These are phyloP conservation scores for Copromyces sp. DNA, from an alignment of 495 filamentous ascomycete genomes.

Conservation along the genomic window DNA sequence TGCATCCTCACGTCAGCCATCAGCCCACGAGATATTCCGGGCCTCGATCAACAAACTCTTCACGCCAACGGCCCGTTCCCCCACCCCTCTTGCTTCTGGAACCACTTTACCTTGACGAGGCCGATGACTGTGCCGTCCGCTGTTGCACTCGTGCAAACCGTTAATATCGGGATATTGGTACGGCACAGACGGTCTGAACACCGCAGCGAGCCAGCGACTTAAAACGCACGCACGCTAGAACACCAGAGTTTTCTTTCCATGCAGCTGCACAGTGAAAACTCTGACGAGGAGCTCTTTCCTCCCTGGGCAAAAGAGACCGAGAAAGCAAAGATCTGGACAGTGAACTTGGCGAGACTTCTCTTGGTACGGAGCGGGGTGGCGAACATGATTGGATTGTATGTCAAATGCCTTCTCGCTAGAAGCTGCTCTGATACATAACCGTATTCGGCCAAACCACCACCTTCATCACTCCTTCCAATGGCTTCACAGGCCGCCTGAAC, in stretches of 20 bases:
- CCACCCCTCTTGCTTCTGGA: background rate
- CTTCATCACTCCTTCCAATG: background rate
- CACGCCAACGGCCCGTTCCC: background rate
- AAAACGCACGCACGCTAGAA: background rate
- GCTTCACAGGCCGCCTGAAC: background rate
- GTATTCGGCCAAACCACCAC: background rate
- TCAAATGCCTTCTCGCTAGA: background rate
- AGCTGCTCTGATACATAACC: background rate
- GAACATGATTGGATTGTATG: background rate
- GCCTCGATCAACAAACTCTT: background rate
- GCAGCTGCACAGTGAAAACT: background rate
- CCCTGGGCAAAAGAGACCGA: background rate
- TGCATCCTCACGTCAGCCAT: background rate
- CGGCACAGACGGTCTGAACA: background rate
- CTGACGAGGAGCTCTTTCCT: background rate
- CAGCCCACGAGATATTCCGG: background rate
- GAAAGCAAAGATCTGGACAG: background rate
- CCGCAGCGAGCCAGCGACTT: background rate
- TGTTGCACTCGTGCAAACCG: background rate
- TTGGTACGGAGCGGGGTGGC: background rate
- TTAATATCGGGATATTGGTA: background rate
- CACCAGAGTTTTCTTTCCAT: background rate
- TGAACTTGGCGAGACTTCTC: background rate
- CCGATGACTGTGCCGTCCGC: background rate
- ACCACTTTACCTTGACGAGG: background rate